Conservation (phyloP, 2,329 filamentous ascomycete species). For the Fusarium coffeatum region DNA sequence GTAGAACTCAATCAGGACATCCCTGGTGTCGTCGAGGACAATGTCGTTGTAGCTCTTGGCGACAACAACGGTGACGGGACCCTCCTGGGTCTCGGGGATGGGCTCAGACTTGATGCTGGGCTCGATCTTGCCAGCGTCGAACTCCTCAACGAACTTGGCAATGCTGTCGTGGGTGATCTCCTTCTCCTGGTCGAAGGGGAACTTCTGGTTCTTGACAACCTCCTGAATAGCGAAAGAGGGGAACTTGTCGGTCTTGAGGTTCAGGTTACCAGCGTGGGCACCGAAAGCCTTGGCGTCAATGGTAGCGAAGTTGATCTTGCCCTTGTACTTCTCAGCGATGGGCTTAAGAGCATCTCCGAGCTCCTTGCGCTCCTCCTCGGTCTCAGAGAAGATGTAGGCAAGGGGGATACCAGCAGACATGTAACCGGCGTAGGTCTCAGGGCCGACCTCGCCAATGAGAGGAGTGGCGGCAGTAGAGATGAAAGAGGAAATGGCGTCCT, state of each 20-base stretch:
- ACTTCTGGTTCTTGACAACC: conserved; percentile 95
- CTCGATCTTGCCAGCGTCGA: conserved; percentile 86
- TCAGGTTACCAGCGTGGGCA: conserved; percentile 95
- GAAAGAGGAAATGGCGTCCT: conserved; percentile 83
- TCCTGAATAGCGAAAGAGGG: conserved; percentile 98
- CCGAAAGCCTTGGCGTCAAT: conserved; percentile 96
- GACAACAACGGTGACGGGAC: conserved; percentile 86
- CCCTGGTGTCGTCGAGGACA: conserved; percentile 93
- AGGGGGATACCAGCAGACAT: conserved; percentile 93
- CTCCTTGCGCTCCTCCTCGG: conserved; percentile 84
- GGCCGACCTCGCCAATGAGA: conserved; percentile 93
- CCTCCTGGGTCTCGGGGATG: conserved; percentile 92
- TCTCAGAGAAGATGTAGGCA: conserved; percentile 97
- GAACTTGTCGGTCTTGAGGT: conserved; percentile 95
- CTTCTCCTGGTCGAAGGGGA: conserved; percentile 87
- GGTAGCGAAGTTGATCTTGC: conserved; percentile 96
- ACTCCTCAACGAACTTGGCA: conserved; percentile 86
- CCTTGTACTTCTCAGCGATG: conserved; percentile 90
- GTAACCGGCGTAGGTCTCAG: conserved; percentile 95
- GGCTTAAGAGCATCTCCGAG: conserved; percentile 83
- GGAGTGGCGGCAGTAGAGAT: conserved; percentile 87
- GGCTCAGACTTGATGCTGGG: conserved; percentile 99
- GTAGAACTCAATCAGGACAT: conserved; percentile 98
- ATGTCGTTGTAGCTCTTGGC: conserved; percentile 93
- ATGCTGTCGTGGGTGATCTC: conserved; percentile 79